These are phyloP conservation scores for Aspergillus ibericus DNA, from an alignment of 2,329 filamentous ascomycete species.

Conservation along the genomic window DNA sequence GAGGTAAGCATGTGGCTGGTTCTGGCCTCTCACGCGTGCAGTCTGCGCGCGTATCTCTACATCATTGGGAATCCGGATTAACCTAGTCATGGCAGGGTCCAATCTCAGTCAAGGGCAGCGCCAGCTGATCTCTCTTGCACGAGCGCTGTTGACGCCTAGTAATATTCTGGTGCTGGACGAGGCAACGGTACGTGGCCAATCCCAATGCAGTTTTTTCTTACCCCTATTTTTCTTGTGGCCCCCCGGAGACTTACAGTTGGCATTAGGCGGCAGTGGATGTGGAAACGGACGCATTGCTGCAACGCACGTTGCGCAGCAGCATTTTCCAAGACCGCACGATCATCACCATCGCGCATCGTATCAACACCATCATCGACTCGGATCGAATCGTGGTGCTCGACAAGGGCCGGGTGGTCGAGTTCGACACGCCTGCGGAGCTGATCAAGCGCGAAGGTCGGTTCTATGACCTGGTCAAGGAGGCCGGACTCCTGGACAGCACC, in stretches of 20 bases:
- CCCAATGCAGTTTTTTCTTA: background rate
- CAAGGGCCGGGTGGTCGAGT: slow-evolving; percentile 85
- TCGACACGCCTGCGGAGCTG: slow-evolving; percentile 79
- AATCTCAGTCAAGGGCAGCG: slow-evolving; percentile 95
- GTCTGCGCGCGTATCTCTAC: background rate
- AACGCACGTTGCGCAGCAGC: slow-evolving; percentile 62
- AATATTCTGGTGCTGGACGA: slow-evolving; percentile 97
- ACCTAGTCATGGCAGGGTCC: slow-evolving; percentile 61
- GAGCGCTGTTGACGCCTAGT: slow-evolving; percentile 89
- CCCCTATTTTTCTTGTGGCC: background rate
- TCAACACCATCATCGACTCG: slow-evolving; percentile 89
- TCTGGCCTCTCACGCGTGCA: slow-evolving; percentile 1
- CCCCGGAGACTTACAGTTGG: slow-evolving; percentile 19
- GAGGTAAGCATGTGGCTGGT: slow-evolving; percentile 61
- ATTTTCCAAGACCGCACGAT: slow-evolving; percentile 90
- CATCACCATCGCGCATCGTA: slow-evolving; percentile 96
- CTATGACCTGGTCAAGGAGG: slow-evolving; percentile 87
- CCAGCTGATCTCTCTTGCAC: slow-evolving; percentile 88
- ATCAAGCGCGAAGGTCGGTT: slow-evolving; percentile 77
- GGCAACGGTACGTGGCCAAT: slow-evolving; percentile 66
- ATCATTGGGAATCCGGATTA: slow-evolving; percentile 3
- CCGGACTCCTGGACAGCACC: slow-evolving; percentile 64
- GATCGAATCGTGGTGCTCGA: slow-evolving; percentile 94
- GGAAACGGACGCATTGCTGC: slow-evolving; percentile 65
- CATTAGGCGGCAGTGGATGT: slow-evolving; percentile 65